Evolutionary conservation across 2,329 filamentous ascomycete species (phyloP), one percentile per base, ranked within the genome.

Genomic region (Trichophyton equinum): DNA sequence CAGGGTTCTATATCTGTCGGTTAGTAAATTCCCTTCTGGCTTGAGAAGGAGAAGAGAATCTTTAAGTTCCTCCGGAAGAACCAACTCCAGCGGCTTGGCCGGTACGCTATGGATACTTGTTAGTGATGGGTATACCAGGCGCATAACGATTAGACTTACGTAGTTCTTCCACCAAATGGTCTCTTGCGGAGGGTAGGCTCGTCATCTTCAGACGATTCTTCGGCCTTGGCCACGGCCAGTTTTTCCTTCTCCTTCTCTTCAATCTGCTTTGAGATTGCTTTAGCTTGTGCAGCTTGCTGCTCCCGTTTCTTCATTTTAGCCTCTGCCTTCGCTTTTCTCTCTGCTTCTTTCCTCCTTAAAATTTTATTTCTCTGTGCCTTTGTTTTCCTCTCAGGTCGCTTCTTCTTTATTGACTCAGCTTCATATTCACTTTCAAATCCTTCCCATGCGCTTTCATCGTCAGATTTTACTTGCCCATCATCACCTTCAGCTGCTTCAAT

Each of bases 21-120:
- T 90, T 67, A 99, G 79, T 44, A 96, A 77, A 71, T 96, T 97
- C n/a, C 94, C 94, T 74, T 99, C 94, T 0, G 94, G 94, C 74
- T 92, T 95, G 65, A 96, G 76, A 70, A 91, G 75, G 70, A 94
- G 75, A 69, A 96, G 76, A 57, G 90, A 86, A 70, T 96, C 83
- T 74, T 96, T 81, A 69, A 94, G 74, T 77, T 99, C 84, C 75
- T 97, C 85, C 46, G 90, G 82, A 63, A 96, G 74, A 64, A 96
- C 80, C 67, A 96, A 73, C 74, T 96, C 85, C 68, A 97, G 77
- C 64, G 89, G 79, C 72, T 88, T 88, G 70, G 94, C 86, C 0
- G 89, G 91, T 51, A 68, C 68, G 57, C 74, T 76, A 49, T 64
- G 53, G 22, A 15, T 47, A 38, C 15, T 36, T 38, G 51, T 61